A percentile compares a stretch with the other conserved stretches of the same genome.
phyloP scores from a whole-genome alignment of 2,329 filamentous ascomycete genomes.

The Aspergillus hiratsukae region DNA sequence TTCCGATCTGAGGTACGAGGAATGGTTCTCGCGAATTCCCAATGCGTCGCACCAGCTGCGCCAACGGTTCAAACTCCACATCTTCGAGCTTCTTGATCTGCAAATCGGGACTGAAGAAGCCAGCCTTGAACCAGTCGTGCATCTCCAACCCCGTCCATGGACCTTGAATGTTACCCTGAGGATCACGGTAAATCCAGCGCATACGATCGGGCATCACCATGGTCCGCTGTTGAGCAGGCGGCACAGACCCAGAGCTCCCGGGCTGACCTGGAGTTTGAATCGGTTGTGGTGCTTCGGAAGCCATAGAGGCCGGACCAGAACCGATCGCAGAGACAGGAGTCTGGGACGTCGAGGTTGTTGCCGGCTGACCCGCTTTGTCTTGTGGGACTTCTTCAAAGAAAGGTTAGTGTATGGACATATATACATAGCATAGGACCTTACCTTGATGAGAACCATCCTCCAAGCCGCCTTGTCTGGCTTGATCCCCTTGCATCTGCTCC shows the following conservation, averaged over 20 bases:
- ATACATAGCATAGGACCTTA: conserved; percentile 19
- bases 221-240: conserved; percentile 66
- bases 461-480: conserved; percentile 57
- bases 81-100: conserved; percentile 95
- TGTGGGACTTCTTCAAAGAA: conserved; percentile 20
- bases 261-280: conserved; percentile 34
- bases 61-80: conserved; percentile 86
- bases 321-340: conserved; percentile 34
- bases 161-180: conserved; percentile 84
- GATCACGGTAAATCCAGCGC: conserved; percentile 97
- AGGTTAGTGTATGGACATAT: background rate
- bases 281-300: conserved; percentile 26
- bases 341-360: conserved; percentile 31
- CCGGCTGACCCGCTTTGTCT: conserved; percentile 29
- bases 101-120: conserved; percentile 92
- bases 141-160: conserved; percentile 96
- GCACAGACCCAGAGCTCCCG: conserved; percentile 56
- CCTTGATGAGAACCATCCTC: conserved; percentile 56
- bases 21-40: conserved; percentile 97
- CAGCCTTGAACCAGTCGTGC: conserved; percentile 99
- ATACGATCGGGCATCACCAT: conserved; percentile 99
- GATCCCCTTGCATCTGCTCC: conserved; percentile 70
- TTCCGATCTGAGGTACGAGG: conserved; percentile 92
- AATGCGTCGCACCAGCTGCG: conserved; percentile 89
- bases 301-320: conserved; percentile 27